phyloP scores from a whole-genome alignment of 2,329 filamentous ascomycete species.

The Fusarium multiceps region DNA sequence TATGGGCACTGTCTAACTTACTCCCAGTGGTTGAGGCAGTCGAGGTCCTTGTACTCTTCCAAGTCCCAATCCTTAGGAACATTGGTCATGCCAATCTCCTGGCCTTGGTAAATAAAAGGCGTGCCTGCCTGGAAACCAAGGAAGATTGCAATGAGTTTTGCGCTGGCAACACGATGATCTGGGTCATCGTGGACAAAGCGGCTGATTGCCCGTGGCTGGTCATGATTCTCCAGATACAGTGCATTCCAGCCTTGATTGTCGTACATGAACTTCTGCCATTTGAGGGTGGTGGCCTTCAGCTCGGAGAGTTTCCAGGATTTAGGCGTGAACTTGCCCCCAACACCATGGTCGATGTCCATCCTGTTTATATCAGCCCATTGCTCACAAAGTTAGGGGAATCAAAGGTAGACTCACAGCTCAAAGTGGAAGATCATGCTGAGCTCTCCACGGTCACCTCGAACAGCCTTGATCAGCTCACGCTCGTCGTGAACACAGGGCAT shows the following conservation, averaged over 20 bases:
- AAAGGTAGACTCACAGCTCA: slow-evolving; percentile 60
- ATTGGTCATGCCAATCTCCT: slow-evolving; percentile 76
- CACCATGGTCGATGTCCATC: slow-evolving; percentile 62
- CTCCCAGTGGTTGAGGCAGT: slow-evolving; percentile 65
- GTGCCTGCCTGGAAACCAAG: slow-evolving; percentile 70
- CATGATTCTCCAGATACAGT: slow-evolving; percentile 74
- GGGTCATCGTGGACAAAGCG: slow-evolving; percentile 64
- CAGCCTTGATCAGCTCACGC: slow-evolving; percentile 58
- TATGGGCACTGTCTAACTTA: slow-evolving; percentile 38
- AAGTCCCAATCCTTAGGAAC: slow-evolving; percentile 70
- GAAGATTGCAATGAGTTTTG: slow-evolving; percentile 70
- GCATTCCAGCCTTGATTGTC: slow-evolving; percentile 72
- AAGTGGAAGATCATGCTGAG: slow-evolving; percentile 81
- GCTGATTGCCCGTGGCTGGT: slow-evolving; percentile 70
- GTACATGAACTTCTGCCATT: slow-evolving; percentile 71
- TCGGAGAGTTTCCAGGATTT: slow-evolving; percentile 60
- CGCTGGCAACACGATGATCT: slow-evolving; percentile 60
- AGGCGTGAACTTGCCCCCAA: slow-evolving; percentile 57
- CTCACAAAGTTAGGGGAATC: too few relatives aligned
- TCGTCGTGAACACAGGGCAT: slow-evolving; percentile 60
- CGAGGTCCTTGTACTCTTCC: slow-evolving; percentile 76
- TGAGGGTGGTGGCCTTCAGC: slow-evolving; percentile 64
- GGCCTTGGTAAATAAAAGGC: slow-evolving; percentile 75
- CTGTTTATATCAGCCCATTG: slow-evolving; percentile 42
- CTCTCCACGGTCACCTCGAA: slow-evolving; percentile 67